Evolutionary conservation across 192 early-diverging fungal species (phyloP), one percentile per base, ranked within the genome.

Genomic region (Backusella circina): DNA sequence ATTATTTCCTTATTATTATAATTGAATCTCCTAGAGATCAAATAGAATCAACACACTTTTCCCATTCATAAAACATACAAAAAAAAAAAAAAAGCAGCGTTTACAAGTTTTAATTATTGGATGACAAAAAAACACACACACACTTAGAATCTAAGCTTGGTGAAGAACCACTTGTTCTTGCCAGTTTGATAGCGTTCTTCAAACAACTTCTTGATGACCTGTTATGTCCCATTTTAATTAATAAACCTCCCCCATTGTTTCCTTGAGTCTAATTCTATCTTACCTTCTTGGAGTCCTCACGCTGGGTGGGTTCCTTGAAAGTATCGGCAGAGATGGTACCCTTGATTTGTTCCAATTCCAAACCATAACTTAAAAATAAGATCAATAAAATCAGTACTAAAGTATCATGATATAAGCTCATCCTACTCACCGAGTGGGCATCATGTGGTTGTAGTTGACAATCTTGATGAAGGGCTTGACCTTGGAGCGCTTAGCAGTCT

Each of bases 141-240:
- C 44, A 33, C 31, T 73, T 92, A 96, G 92, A 95, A 95, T 79
- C 94, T 89, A 79, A 99, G 95, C 93, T 99, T 99, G 88, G 94
- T 93, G 91, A 99, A 99, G 95, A 99, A 99, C 98, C 98, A 99
- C 91, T 96, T 96, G 93, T 98, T 99, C 94, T 99, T 99, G 86
- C 98, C 98, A 76, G 89, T 89, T 84, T 93, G 91, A 90, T 99
- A 97, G 86, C 96, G 92, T 89, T 98, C 95, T 90, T 99, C 90
- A 81, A 99, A 95, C 77, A 94, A 88, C 90, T 93, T 94, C 90
- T 94, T 97, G 87, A 99, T 88, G 83, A 91, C 91, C 80, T 82
- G 35, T 28, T 35, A 23, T 26, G 3, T 1, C 32, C 21, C 8
- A 10, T 4, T 26, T 23, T 30, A 30, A 28, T 64, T n/a, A n/a